Base-by-base conservation (phyloP, 495 filamentous ascomycete species). In the Tuber magnatum region DNA sequence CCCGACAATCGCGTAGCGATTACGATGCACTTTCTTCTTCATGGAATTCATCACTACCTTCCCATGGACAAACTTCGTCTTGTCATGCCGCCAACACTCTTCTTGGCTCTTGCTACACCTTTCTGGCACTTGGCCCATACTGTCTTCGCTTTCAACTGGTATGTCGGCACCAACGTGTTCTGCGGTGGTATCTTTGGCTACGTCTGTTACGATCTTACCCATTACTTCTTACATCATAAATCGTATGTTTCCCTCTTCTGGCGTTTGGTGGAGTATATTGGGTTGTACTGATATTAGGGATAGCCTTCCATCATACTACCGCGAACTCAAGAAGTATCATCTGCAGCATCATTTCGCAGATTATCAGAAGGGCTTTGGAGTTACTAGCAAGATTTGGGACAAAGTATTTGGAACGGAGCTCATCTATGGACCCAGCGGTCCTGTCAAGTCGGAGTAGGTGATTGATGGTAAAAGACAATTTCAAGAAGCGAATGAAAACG, bases 161-260 rank as follows among this genome's bases (percentile, higher is more conserved):
- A 90, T 83, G 87, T 92, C 3, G 96, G 89, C 32, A 87, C 90
- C 3, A 86, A 89, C 4, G 90, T 92, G 8, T 98, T 87, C 86
- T 94, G 91, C 81, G 96, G 96, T 42, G 96, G 93, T 73, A 90
- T 99, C 70, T 97, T 97, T 78, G 96, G 96, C 40, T 99, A 98
- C 82, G 88, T 97, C 72, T 92, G 91, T 85, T 99, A 99, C 86
- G 96, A 99, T 82, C 76, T 97, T 85, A 98, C 95, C 22, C 96
- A 99, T 84, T 99, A 98, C 85, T 97, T 98, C 88, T 89, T 99
- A n/a, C 96, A 99, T 83, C 96, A 99, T 84, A 90, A 91, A 85
- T 97, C 92, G 90, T 92, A 82, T 85, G 89, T 87, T 80, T 42
- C 75, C 56, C 44, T 32, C 38, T 38, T 41, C 8, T 35, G 14